Evolutionary conservation across 2,329 filamentous ascomycete species (phyloP).

Genomic region (Aspergillus amoenus): DNA sequence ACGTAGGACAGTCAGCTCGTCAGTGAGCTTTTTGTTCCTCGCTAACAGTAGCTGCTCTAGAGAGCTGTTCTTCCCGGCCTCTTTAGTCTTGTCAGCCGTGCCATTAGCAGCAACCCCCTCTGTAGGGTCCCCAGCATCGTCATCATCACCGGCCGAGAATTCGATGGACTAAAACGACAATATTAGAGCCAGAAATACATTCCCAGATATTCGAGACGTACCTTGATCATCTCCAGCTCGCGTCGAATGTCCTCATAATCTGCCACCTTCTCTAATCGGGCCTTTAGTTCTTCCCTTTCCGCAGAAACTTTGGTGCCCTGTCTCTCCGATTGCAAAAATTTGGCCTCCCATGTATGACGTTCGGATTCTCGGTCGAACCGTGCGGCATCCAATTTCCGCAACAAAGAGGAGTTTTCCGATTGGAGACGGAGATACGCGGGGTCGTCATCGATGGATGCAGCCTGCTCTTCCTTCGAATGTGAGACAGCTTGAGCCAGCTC

Average conservation of each 20-base stretch:
- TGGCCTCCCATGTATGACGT: slow-evolving; percentile 72
- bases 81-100: slow-evolving; percentile 57
- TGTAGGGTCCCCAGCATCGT: slow-evolving; percentile 49
- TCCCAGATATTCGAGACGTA: slow-evolving; percentile 25
- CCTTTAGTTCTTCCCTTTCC: slow-evolving; percentile 76
- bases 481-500: slow-evolving; percentile 89
- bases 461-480: slow-evolving; percentile 59
- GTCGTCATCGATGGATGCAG: slow-evolving; percentile 76
- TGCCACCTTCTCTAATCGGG: slow-evolving; percentile 81
- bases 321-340: slow-evolving; percentile 74
- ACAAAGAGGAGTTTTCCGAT: slow-evolving; percentile 87
- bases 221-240: slow-evolving; percentile 90
- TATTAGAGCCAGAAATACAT: slow-evolving; percentile 9
- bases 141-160: slow-evolving; percentile 85
- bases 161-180: slow-evolving; percentile 71
- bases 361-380: slow-evolving; percentile 81
- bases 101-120: slow-evolving; percentile 48
- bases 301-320: slow-evolving; percentile 71
- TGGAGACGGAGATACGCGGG: slow-evolving; percentile 82
- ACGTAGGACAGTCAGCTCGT: slow-evolving; percentile 87
- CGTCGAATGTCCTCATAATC: slow-evolving; percentile 97
- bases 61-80: slow-evolving; percentile 58
- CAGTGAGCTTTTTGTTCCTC: slow-evolving; percentile 93
- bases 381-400: slow-evolving; percentile 81
- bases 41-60: slow-evolving; percentile 88